Conservation (phyloP, 2,329 filamentous ascomycete genomes). For the Alternaria gaisen region DNA sequence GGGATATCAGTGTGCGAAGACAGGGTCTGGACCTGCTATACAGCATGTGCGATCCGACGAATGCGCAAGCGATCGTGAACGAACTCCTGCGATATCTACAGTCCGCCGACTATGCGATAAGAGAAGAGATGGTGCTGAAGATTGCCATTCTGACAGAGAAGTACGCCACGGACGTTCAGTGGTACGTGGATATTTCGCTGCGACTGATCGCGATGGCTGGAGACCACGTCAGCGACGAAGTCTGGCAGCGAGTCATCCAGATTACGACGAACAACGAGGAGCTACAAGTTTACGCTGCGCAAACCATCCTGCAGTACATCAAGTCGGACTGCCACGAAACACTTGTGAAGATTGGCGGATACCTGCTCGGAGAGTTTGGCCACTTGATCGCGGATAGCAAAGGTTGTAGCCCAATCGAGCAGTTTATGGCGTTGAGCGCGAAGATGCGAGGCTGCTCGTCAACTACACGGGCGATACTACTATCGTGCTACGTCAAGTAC, state of each 20-base stretch:
- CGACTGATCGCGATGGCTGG: conserved; percentile 95
- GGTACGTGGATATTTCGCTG: conserved; percentile 98
- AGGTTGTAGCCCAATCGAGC: conserved; percentile 94
- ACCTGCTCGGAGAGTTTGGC: conserved; percentile 95
- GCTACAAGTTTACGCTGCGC: conserved; percentile 93
- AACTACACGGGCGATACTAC: conserved; percentile 88
- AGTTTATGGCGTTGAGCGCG: conserved; percentile 88
- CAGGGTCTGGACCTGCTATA: conserved; percentile 96
- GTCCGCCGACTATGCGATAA: conserved; percentile 95
- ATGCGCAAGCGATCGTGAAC: conserved; percentile 90
- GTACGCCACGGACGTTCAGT: conserved; percentile 97
- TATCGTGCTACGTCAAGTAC: conserved; percentile 96
- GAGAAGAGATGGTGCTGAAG: conserved; percentile 99
- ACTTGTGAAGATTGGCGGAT: conserved; percentile 95
- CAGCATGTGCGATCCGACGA: conserved; percentile 99
- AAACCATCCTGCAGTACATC: conserved; percentile 90
- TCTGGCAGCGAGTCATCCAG: conserved; percentile 98
- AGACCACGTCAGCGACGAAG: conserved; percentile 98
- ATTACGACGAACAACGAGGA: conserved; percentile 99
- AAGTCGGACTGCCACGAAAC: conserved; percentile 98
- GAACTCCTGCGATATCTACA: conserved; percentile 95
- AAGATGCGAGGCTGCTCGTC: conserved; percentile 92
- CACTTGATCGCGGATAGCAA: conserved; percentile 93
- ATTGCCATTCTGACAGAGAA: conserved; percentile 98
- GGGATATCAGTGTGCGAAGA: conserved; percentile 94